These are phyloP conservation scores for Taxillus chinensis DNA, from an alignment of 164 flowering plant species.

Conservation along the genomic window DNA sequence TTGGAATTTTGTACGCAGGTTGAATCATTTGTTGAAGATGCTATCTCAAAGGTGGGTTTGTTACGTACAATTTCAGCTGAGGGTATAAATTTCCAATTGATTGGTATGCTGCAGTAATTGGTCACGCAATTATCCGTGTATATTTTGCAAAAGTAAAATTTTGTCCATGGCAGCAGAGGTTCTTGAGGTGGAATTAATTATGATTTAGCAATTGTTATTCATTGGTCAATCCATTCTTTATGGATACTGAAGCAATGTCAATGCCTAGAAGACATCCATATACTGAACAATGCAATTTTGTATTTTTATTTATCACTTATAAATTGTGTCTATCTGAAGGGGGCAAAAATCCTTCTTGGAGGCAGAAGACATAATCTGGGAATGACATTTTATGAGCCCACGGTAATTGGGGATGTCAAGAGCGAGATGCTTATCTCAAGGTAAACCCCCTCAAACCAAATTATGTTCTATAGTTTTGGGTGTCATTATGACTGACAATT, in stretches of 20 bases:
- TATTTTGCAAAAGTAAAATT: too few relatives aligned
- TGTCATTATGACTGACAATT: background rate
- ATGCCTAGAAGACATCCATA: too few relatives aligned
- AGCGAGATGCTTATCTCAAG: slow-evolving; percentile 75
- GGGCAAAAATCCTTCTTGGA: slow-evolving; percentile 79
- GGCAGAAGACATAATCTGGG: slow-evolving; percentile 94
- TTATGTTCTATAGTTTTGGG: slow-evolving; percentile 1
- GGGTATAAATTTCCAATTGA: too few relatives aligned
- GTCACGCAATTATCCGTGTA: too few relatives aligned
- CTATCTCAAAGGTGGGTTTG: slow-evolving; percentile 64
- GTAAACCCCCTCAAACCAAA: slow-evolving; percentile 19
- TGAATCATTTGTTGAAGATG: slow-evolving; percentile 74
- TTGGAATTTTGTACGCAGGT: slow-evolving; percentile 40
- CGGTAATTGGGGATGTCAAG: slow-evolving; percentile 59
- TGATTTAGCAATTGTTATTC: too few relatives aligned
- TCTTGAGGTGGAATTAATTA: too few relatives aligned
- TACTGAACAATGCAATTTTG: too few relatives aligned
- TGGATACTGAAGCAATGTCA: too few relatives aligned
- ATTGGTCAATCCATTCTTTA: too few relatives aligned
- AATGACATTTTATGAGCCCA: slow-evolving; percentile 91
- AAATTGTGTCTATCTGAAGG: slow-evolving; percentile 32
- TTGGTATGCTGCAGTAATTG: too few relatives aligned
- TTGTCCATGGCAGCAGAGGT: too few relatives aligned
- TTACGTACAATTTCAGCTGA: background rate
- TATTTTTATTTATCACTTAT: background rate